Conservation (phyloP, 352 stramenopile species). For the Phytophthora crassamura region DNA sequence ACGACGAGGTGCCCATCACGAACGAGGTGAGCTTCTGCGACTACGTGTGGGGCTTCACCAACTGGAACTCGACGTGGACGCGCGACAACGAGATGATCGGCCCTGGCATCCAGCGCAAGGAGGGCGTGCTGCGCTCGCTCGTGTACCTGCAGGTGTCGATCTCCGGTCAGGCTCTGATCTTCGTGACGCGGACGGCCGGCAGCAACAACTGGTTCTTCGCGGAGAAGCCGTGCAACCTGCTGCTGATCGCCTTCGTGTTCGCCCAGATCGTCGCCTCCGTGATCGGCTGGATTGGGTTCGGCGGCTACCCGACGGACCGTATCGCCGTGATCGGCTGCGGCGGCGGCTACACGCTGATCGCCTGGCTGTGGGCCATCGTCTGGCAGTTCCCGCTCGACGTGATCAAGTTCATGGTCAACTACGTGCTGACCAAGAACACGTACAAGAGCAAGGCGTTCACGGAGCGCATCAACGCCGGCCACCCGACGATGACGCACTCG, state of each 20-base stretch:
- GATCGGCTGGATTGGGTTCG: conserved; percentile 74
- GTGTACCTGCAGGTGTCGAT: conserved; percentile 81
- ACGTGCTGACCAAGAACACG: conserved; percentile 63
- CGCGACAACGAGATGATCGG: conserved; percentile 67
- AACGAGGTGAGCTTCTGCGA: conserved; percentile 73
- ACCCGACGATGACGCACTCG: conserved; percentile 70
- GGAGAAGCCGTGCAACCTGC: conserved; percentile 66
- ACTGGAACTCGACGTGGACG: conserved; percentile 79
- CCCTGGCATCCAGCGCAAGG: conserved; percentile 70
- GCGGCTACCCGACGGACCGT: conserved; percentile 69
- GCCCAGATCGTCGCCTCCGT: conserved; percentile 69
- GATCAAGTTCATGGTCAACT: conserved; percentile 80
- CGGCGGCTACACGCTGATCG: conserved; percentile 67
- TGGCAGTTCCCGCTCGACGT: conserved; percentile 81
- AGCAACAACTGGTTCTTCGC: conserved; percentile 83
- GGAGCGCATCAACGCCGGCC: conserved; percentile 77
- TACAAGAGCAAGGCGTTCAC: conserved; percentile 74
- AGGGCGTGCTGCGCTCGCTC: conserved; percentile 68
- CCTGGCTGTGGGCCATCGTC: conserved; percentile 71
- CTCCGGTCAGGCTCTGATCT: conserved; percentile 77
- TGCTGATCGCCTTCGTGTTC: conserved; percentile 75
- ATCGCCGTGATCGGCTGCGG: conserved; percentile 72
- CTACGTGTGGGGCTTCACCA: conserved; percentile 72
- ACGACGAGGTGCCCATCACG: conserved; percentile 65
- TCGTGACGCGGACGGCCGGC: conserved; percentile 74